phyloP scores from a whole-genome alignment of 345 rosid species.

The Microthlaspi erraticum region DNA sequence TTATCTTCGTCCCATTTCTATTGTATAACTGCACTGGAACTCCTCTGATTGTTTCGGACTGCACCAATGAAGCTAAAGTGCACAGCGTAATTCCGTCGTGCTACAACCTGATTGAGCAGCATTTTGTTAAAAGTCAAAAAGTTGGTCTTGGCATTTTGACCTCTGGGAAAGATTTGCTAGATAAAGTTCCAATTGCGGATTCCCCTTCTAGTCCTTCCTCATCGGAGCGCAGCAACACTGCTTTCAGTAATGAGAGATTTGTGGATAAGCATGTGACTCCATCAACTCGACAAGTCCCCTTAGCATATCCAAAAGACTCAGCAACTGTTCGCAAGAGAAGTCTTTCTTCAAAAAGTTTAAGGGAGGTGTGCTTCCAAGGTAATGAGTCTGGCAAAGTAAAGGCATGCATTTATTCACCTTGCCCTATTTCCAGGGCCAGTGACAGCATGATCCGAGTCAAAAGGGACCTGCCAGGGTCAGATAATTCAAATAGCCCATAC shows the following conservation, averaged over 20 bases:
- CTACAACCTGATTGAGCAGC: slow-evolving; percentile 66
- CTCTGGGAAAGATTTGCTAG: slow-evolving; percentile 50
- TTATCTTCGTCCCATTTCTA: slow-evolving; percentile 74
- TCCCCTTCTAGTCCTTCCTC: slow-evolving; percentile 46
- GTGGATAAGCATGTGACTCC: slow-evolving; percentile 46
- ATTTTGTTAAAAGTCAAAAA: slow-evolving; percentile 52
- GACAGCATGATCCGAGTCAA: slow-evolving; percentile 67
- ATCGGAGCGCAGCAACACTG: slow-evolving; percentile 47
- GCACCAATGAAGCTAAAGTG: slow-evolving; percentile 53
- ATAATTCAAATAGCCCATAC: slow-evolving; percentile 47
- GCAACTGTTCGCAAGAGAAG: slow-evolving; percentile 41
- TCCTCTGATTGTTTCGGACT: slow-evolving; percentile 69
- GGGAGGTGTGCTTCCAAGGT: slow-evolving; percentile 50
- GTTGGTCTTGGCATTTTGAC: slow-evolving; percentile 75
- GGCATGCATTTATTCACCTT: slow-evolving; percentile 78
- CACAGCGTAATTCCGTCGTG: slow-evolving; percentile 68
- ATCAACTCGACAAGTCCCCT: slow-evolving; percentile 49
- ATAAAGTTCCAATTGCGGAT: slow-evolving; percentile 44
- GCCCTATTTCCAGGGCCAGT: slow-evolving; percentile 51
- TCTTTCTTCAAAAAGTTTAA: slow-evolving; percentile 47
- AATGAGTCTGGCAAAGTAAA: slow-evolving; percentile 59
- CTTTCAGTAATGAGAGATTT: slow-evolving; percentile 44
- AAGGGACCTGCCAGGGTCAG: slow-evolving; percentile 52
- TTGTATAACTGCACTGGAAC: slow-evolving; percentile 84
- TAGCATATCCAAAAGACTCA: slow-evolving; percentile 45